These are phyloP conservation scores for Taiwanofungus camphoratus DNA, from an alignment of 1,284 basidiomycete species.

Conservation along the genomic window DNA sequence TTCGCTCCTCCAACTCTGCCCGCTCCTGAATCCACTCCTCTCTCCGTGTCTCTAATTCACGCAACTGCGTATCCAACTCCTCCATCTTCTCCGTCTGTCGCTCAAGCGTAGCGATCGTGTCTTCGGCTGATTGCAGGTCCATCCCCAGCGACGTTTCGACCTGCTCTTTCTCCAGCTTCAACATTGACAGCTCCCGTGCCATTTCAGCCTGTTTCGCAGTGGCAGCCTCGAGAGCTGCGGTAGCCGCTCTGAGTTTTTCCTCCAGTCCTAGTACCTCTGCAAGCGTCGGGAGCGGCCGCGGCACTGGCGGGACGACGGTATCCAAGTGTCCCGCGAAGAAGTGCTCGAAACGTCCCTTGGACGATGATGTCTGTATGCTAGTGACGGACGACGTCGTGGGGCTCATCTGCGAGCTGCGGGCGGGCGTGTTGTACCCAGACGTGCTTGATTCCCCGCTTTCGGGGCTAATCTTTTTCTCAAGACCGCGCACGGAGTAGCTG, in stretches of 20 bases:
- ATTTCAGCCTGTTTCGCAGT: constrained; percentile 57
- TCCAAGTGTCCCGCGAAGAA: constrained; percentile 74
- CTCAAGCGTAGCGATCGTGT: constrained; percentile 54
- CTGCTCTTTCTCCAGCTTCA: constrained; percentile 59
- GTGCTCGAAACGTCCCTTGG: constrained; percentile 63
- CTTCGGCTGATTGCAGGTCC: constrained; percentile 61
- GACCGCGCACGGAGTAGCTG: constrained; percentile 58
- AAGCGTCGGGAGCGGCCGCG: constrained; percentile 29
- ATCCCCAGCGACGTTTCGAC: constrained; percentile 55
- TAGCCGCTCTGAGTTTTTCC: constrained; percentile 52
- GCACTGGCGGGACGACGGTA: constrained; percentile 45
- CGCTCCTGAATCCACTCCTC: constrained; percentile 51
- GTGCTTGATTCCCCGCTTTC: constrained; percentile 25
- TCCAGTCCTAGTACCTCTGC: constrained; percentile 31
- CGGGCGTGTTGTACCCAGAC: constrained; percentile 50
- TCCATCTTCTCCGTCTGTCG: constrained; percentile 55
- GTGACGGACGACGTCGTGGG: constrained; percentile 44
- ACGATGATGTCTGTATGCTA: constrained; percentile 35
- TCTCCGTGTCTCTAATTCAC: constrained; percentile 45
- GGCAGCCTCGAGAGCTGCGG: constrained; percentile 48
- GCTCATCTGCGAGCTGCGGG: constrained; percentile 45
- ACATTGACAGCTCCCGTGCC: constrained; percentile 51
- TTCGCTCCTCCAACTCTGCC: constrained; percentile 36
- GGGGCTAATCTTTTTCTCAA: constrained; percentile 52
- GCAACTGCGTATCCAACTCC: constrained; percentile 44